Base-by-base conservation (phyloP, 352 stramenopile species). In the Phytopythium chamaehyphon region DNA sequence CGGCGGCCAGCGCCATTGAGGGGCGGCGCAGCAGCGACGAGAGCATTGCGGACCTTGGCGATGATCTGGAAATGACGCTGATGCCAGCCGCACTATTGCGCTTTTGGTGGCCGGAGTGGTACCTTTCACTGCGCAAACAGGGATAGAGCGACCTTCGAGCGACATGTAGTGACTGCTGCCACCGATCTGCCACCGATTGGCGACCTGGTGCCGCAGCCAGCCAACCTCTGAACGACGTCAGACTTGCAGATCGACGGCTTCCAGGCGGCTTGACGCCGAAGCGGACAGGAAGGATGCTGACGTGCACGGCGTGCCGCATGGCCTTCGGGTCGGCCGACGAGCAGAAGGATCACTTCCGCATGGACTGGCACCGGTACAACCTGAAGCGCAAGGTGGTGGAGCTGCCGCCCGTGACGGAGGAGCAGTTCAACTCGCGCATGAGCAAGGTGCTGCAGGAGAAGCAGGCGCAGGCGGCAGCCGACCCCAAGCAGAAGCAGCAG, bases 301-400 rank as follows among this genome's bases (percentile, higher is more conserved):
- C 82, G 50, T 95, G 84, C 49, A 93, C 80, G 35, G 84, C 84
- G 22, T 95, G 84, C 62, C 72, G 78, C 38, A 61, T 90, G 54
- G 64, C 76, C 61, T 95, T 95, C 44, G 56, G 50, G 45, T 63
- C 71, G 45, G 69, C 71, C 36, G 61, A 62, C 42, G 69, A 79
- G 57, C 84, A 95, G 66, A 92, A 86, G 59, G 83, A 91, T 22
- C 91, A 97, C 73, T 97, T 97, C 72, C 97, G 97, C 66, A 89
- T 88, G 55, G 95, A 98, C 66, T 99, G 96, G 96, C 96, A 99
- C 67, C 92, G 84, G 51, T 96, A 96, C 69, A 96, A 96, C 54
- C 84, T 99, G 39, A 98, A 98, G 86, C 93, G 96, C 57, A 97
- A 98, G 59, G 93, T 98, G 45, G 90, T 96, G 45, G 85, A 91